Evolutionary conservation across 257 asterid genomes (phyloP).

Genomic region (Scutellaria minor): DNA sequence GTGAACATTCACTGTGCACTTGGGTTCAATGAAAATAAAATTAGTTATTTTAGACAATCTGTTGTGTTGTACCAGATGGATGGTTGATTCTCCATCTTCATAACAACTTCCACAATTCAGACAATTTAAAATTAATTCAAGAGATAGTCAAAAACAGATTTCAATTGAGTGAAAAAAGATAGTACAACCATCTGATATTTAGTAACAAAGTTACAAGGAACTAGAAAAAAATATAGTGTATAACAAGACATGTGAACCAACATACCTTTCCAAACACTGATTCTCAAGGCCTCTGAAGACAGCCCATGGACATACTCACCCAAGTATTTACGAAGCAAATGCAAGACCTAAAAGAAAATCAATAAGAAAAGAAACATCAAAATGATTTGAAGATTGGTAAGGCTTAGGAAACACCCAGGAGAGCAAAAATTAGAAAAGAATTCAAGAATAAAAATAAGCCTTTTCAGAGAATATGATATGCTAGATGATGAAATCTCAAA

Average conservation of each 20-base stretch:
- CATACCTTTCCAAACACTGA: conserved; percentile 97
- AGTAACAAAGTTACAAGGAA: conserved; percentile 27
- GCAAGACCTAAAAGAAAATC: conserved; percentile 71
- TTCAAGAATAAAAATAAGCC: neutral
- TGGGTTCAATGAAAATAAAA: too few relatives aligned
- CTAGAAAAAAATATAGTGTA: neutral
- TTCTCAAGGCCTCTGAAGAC: conserved; percentile 95
- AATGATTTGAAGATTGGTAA: conserved; percentile 11
- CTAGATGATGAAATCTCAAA: conserved; percentile 26
- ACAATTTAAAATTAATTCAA: too few relatives aligned
- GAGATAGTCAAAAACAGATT: neutral
- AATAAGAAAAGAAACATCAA: conserved; percentile 27
- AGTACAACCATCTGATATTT: conserved; percentile 10
- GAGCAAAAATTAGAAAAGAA: conserved; percentile 3
- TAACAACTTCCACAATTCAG: too few relatives aligned
- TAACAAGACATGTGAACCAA: neutral
- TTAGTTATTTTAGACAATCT: too few relatives aligned
- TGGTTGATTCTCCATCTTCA: too few relatives aligned
- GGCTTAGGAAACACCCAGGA: conserved; percentile 14
- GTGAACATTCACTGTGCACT: neutral
- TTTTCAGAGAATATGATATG: conserved; percentile 19
- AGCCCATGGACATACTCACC: conserved; percentile 99
- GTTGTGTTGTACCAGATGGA: too few relatives aligned
- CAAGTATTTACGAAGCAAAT: conserved; percentile 96
- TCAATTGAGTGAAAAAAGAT: conserved; percentile 26